Percentiles rank a stretch among this genome's conserved stretches.
Conservation (phyloP, 2,329 filamentous ascomycete genomes). For the Aureobasidium sp. region DNA sequence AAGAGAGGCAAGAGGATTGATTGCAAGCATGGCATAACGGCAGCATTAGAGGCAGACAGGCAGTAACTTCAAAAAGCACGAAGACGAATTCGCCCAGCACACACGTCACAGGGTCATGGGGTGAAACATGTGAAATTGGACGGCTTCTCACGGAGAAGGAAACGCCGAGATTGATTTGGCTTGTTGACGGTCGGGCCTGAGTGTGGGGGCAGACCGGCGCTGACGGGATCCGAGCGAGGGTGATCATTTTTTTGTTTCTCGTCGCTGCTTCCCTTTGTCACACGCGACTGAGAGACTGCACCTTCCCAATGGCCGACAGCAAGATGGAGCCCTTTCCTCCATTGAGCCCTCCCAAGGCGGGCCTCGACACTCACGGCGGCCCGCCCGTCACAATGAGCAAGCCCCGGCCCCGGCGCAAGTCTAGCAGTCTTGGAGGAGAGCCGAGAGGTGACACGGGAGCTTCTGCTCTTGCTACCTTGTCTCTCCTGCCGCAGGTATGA, state of each 20-base stretch:
- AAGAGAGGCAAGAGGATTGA: neutral
- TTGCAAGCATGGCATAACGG: neutral
- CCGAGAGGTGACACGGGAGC: slow-evolving; percentile 47
- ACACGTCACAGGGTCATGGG: slow-evolving; percentile 9
- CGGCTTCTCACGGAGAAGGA: neutral
- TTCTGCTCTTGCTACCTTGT: slow-evolving; percentile 43
- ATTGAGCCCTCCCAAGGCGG: slow-evolving; percentile 1
- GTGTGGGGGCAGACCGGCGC: slow-evolving; percentile 5
- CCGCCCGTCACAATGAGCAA: neutral
- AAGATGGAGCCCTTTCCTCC: slow-evolving; percentile 16
- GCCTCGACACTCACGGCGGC: slow-evolving; percentile 2
- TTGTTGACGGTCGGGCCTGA: neutral
- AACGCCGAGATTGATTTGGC: slow-evolving; percentile 4
- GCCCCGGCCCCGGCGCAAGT: slow-evolving; percentile 35
- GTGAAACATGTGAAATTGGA: slow-evolving; percentile 10
- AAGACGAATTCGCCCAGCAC: neutral
- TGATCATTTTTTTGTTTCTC: neutral
- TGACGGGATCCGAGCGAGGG: neutral
- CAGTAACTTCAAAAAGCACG: neutral
- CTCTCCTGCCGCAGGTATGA: neutral
- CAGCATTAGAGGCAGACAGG: neutral
- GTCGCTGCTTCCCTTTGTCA: neutral
- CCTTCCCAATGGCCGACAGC: neutral
- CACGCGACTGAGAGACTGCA: neutral
- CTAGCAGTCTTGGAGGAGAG: slow-evolving; percentile 45